Percentiles rank a stretch among this genome's conserved stretches.
Evolutionary conservation across 129 eudicot species (phyloP).

Genomic region (Gnaphalium uliginosum): DNA sequence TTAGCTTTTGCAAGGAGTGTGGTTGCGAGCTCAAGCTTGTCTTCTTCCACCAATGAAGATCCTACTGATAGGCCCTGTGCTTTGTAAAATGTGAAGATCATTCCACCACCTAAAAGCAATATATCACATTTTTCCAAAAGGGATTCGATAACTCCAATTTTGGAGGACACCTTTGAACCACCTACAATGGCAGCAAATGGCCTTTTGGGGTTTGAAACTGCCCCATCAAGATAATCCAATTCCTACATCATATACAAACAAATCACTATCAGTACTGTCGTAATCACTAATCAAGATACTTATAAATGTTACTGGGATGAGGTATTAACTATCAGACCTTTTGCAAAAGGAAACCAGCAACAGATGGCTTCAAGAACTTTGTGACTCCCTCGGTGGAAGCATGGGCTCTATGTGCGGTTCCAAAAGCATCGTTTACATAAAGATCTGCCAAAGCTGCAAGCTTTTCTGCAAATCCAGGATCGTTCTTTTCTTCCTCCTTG

Average conservation of each 20-base stretch:
- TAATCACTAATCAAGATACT: constrained; percentile 1
- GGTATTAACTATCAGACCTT: constrained; percentile 38
- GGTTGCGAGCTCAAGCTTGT: constrained; percentile 54
- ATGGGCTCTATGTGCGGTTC: constrained; percentile 76
- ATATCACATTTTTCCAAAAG: constrained; percentile 62
- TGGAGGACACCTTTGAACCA: constrained; percentile 78
- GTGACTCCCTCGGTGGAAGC: constrained; percentile 78
- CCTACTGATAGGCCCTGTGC: constrained; percentile 70
- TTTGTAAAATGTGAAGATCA: constrained; percentile 62
- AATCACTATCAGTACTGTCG: background rate
- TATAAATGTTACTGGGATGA: background rate
- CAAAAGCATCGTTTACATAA: constrained; percentile 67
- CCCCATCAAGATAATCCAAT: constrained; percentile 78
- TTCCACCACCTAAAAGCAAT: constrained; percentile 60
- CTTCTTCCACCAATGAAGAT: constrained; percentile 37
- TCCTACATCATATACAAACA: constrained; percentile 46
- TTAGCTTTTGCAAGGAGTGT: constrained; percentile 55
- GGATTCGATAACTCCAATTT: constrained; percentile 74
- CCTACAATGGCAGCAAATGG: constrained; percentile 92
- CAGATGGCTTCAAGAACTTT: constrained; percentile 61
- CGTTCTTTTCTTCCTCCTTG: constrained; percentile 73
- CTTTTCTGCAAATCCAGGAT: constrained; percentile 55
- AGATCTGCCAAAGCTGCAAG: constrained; percentile 68
- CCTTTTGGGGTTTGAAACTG: constrained; percentile 67
- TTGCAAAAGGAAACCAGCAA: constrained; percentile 72